Conservation (phyloP, 2,329 filamentous ascomycete genomes). For the Blastomyces gilchristii region DNA sequence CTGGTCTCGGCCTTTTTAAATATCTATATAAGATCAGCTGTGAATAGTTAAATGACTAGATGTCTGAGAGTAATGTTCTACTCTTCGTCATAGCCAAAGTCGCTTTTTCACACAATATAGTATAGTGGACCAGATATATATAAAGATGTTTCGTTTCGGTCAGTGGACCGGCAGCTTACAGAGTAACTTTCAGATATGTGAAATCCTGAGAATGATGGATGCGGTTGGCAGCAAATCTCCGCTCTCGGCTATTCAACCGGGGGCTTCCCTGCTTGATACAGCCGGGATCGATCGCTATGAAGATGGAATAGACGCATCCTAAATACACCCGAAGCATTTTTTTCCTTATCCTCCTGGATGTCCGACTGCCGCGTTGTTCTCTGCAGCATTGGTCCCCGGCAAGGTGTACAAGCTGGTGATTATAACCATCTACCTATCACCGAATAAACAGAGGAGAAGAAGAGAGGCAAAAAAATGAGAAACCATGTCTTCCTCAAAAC, state of each 20-base stretch:
- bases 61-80: neutral
- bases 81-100: neutral
- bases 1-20: neutral
- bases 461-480: neutral
- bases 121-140: neutral
- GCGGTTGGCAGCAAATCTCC: too few relatives aligned
- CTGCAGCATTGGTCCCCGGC: too few relatives aligned
- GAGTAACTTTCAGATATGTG: too few relatives aligned
- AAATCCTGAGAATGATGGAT: too few relatives aligned
- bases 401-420: too few relatives aligned
- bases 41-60: neutral
- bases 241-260: neutral
- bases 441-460: neutral
- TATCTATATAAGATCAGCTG: neutral
- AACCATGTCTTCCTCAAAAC: neutral
- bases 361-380: neutral
- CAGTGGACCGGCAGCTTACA: too few relatives aligned
- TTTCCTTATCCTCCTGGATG: neutral
- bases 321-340: neutral
- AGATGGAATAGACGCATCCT: neutral
- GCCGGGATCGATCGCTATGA: neutral
- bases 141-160: too few relatives aligned
- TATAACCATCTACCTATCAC: too few relatives aligned
- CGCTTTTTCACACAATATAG: neutral
- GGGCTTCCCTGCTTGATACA: neutral